Evolutionary conservation across 2,329 filamentous ascomycete genomes (phyloP), one percentile per base, ranked within the genome.

Genomic region (Aspergillus japonicus): DNA sequence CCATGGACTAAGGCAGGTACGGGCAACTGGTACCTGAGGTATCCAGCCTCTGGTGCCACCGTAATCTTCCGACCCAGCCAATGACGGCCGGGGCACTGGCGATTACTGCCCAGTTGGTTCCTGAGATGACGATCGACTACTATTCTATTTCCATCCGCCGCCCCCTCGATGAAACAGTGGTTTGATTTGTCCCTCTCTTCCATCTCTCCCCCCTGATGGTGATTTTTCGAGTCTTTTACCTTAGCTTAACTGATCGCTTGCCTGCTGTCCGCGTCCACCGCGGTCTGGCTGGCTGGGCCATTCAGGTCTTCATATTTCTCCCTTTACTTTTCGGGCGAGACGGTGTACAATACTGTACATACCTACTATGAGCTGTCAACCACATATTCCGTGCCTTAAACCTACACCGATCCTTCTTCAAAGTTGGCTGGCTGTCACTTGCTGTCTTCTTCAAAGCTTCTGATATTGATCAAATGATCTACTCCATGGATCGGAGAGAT

Each of bases 71-170:
- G 53, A 16, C 6, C 16, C 53, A 16, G 19, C 53, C 53, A 55
- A 55, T 55, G 42, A 55, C 42, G 39, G 42, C 24, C 8, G n/a
- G 52, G 23, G 52, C 52, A 39, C 47, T 49, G 55, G 48, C 47
- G 47, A 42, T 44, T 26, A 44, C 49, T 52, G 50, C 48, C 56
- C 56, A 50, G 49, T 57, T 44, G 51, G 49, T 53, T 29, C 23
- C 49, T 58, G 60, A 61, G 51, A 63, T 63, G 61, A 63, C 54
- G 61, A 63, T 63, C 61, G 61, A 60, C 58, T 35, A 31, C 31
- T 35, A 52, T 59, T 44, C 39, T 44, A 44, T 44, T 44, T 44
- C 39, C 39, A 44, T 44, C 39, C 16, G 39, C 31, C 52, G 55
- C 42, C 26, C 33, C 61, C 50, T 44, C 33, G 42, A 56, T 63